Conservation (phyloP, 2,329 filamentous ascomycete genomes). For the Trichoderma endophyticum region DNA sequence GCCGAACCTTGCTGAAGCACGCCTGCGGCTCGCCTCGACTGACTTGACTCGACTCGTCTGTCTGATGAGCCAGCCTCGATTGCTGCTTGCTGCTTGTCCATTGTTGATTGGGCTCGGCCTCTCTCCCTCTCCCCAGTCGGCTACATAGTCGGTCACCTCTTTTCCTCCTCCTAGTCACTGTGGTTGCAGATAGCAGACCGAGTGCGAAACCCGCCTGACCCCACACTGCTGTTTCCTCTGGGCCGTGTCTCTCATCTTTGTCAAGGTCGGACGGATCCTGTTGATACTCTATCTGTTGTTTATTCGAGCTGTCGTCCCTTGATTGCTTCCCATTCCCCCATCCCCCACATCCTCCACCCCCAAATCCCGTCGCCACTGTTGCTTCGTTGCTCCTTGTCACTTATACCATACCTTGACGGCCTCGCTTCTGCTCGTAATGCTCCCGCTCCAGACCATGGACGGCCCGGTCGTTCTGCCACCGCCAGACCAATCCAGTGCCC, state of each 20-base stretch:
- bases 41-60: neutral
- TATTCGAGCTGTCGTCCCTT: neutral
- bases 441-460: constrained; percentile 53
- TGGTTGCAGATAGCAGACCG: neutral
- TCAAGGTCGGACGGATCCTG: neutral
- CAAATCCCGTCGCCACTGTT: neutral
- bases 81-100: neutral
- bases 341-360: constrained; percentile 9
- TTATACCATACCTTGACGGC: constrained; percentile 11
- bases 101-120: constrained; percentile 1
- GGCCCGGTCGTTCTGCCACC: constrained; percentile 36
- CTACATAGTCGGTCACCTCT: neutral
- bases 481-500: constrained; percentile 23
- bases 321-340: constrained; percentile 2
- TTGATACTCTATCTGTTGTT: constrained; percentile 6
- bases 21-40: neutral
- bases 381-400: constrained; percentile 2
- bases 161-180: neutral
- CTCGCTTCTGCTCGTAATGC: constrained; percentile 40
- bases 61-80: neutral
- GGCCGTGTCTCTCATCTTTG: neutral
- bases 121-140: neutral
- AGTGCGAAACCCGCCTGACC: neutral
- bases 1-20: constrained; percentile 1
- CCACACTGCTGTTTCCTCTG: constrained; percentile 8